Evolutionary conservation across 176 grass and related monocot genomes (phyloP).

Genomic region (Chloris gayana): DNA sequence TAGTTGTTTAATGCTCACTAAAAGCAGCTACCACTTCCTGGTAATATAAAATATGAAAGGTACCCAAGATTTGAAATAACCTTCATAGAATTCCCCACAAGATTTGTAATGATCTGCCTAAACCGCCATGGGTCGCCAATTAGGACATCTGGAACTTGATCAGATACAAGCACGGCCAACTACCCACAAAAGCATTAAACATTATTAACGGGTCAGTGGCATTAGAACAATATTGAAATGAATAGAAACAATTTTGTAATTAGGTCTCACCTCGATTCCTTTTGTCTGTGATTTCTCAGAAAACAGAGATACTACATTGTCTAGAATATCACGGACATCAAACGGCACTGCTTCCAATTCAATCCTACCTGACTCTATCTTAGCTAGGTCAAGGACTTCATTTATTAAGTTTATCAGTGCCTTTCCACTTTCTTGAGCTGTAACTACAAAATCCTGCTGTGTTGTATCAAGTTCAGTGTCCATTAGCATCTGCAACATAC

Average conservation of each 20-base stretch:
- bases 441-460: slow-evolving; percentile 79
- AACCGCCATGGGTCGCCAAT: slow-evolving; percentile 71
- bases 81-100: slow-evolving; percentile 89
- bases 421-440: slow-evolving; percentile 77
- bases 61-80: slow-evolving; percentile 42
- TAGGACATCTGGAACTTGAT: slow-evolving; percentile 65
- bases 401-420: slow-evolving; percentile 78
- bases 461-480: slow-evolving; percentile 85
- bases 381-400: slow-evolving; percentile 87
- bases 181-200: slow-evolving; percentile 33
- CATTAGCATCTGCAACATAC: slow-evolving; percentile 88
- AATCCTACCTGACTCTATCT: slow-evolving; percentile 82
- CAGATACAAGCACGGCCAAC: slow-evolving; percentile 73
- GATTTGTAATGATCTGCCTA: slow-evolving; percentile 80
- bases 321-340: slow-evolving; percentile 76
- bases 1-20: background rate
- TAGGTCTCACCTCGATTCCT: slow-evolving; percentile 66
- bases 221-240: slow-evolving; percentile 25
- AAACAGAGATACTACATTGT: slow-evolving; percentile 79
- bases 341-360: slow-evolving; percentile 77
- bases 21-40: background rate
- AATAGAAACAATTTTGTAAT: background rate
- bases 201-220: slow-evolving; percentile 16
- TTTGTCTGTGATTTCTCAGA: slow-evolving; percentile 79
- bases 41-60: background rate